Conservation (phyloP, 306 rosid species). For the Trifolium fragiferum region DNA sequence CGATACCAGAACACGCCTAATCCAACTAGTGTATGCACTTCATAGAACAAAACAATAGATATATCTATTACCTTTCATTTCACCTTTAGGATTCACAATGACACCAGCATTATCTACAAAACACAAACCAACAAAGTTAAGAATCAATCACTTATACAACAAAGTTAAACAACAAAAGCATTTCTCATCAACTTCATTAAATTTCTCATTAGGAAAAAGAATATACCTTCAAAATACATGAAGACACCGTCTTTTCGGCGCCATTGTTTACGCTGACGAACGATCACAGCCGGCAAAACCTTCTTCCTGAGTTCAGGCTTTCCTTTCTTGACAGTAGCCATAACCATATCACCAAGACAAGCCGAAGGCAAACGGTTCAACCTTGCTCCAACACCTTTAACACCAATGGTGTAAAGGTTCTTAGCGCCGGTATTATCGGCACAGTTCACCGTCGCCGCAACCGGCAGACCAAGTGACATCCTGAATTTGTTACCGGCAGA, state of each 20-base stretch:
- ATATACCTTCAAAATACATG: slow-evolving; percentile 84
- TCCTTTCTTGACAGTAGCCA: slow-evolving; percentile 94
- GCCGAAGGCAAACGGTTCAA: slow-evolving; percentile 87
- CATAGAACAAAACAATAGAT: neutral
- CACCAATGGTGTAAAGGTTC: slow-evolving; percentile 87
- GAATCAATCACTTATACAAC: neutral
- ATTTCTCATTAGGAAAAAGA: too few species aligned
- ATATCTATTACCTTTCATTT: slow-evolving; percentile 69
- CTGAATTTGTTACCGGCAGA: slow-evolving; percentile 89
- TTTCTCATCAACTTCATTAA: too few species aligned
- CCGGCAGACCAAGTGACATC: slow-evolving; percentile 94
- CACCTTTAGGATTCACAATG: slow-evolving; percentile 88
- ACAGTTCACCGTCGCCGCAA: slow-evolving; percentile 95
- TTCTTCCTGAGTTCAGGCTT: slow-evolving; percentile 92
- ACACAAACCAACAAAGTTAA: neutral
- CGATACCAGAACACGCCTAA: too few species aligned
- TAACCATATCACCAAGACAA: slow-evolving; percentile 93
- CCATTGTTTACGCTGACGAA: slow-evolving; percentile 90
- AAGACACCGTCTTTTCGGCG: slow-evolving; percentile 95
- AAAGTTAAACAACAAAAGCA: too few species aligned
- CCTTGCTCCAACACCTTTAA: slow-evolving; percentile 86
- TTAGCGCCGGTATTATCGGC: slow-evolving; percentile 91
- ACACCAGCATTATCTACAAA: slow-evolving; percentile 85
- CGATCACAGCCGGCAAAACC: slow-evolving; percentile 87
- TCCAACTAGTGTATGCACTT: too few species aligned